Percentiles rank a stretch among this genome's conserved stretches.
phyloP scores from a whole-genome alignment of 2,329 filamentous ascomycete genomes.

The Aspergillus pseudoglaucus region DNA sequence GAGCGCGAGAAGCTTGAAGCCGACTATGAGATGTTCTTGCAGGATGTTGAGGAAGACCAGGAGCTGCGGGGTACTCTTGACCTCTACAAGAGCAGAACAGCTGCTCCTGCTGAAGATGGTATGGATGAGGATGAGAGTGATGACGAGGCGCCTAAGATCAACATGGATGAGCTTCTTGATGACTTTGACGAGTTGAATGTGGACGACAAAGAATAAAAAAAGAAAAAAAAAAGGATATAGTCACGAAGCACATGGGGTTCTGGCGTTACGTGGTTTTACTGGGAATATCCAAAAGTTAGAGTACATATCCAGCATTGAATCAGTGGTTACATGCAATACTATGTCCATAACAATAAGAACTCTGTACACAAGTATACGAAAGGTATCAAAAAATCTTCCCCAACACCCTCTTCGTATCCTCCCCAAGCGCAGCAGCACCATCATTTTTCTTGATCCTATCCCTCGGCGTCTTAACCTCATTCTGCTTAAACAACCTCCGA shows the following conservation, averaged over 20 bases:
- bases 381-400: conserved; percentile 39
- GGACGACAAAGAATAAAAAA: conserved; percentile 40
- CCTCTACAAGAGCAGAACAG: conserved; percentile 67
- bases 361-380: no score
- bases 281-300: conserved; percentile 7
- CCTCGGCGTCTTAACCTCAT: conserved; percentile 27
- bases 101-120: conserved; percentile 35
- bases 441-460: conserved; percentile 16
- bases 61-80: conserved; percentile 79
- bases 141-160: conserved; percentile 61
- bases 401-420: conserved; percentile 39
- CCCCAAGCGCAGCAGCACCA: conserved; percentile 21
- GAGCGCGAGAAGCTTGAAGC: conserved; percentile 83
- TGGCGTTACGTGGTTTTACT: background rate
- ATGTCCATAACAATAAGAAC: background rate
- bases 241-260: background rate
- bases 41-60: conserved; percentile 90
- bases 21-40: conserved; percentile 96
- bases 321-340: conserved; percentile 1
- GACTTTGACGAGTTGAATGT: conserved; percentile 87
- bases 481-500: conserved; percentile 38
- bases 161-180: conserved; percentile 77
- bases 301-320: background rate
- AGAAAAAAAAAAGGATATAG: background rate
- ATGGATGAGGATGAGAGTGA: conserved; percentile 58